Evolutionary conservation across 2,329 filamentous ascomycete genomes (phyloP), one percentile per base, ranked within the genome.

Genomic region (Xylariaceae sp.): DNA sequence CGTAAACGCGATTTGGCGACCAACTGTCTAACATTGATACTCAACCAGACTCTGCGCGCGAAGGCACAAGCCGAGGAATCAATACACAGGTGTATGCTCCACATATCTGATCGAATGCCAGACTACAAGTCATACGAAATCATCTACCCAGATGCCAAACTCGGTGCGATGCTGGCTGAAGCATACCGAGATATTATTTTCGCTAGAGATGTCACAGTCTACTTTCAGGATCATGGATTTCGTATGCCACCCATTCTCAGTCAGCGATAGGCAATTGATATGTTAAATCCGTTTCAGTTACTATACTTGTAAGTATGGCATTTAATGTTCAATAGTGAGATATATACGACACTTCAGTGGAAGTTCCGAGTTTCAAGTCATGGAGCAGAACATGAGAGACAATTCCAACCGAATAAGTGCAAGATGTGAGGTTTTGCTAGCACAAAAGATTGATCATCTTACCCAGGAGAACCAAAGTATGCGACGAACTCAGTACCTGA

Each of bases 371-470:
- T 48, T 48, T n/a, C 40, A 48, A 31, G 18, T 36, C 40, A 42
- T 17, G 31, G 40, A 48, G 31, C 7, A 43, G 28, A 13, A 18
- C 7, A 48, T 48, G 39, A 42, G 40, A 47, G 49, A 51, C 16
- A 47, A 36, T 16, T 47, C 40, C 2, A 51, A 42, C 18, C 40
- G 49, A 16, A 51, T 51, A 47, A 51, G 49, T 22, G 31, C n/a
- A 22, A 51, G 33, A 47, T 51, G 49, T 17, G 16, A 18, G 9
- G 39, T 51, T 16, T 31, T 51, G 18, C 40, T 51, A 39, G 49
- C 49, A 40, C 31, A 51, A 28, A 47, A 39, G 39, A 47, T 51
- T 5, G 43, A 51, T 43, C 4, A 17, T 16, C 40, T 51, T 16
- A 40, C 16, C 5, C 16, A 19, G n/a, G 44, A 51, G 4, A 51